Evolutionary conservation across 2,329 filamentous ascomycete species (phyloP), one percentile per base, ranked within the genome.

Genomic region (Chaetomium strumarium): DNA sequence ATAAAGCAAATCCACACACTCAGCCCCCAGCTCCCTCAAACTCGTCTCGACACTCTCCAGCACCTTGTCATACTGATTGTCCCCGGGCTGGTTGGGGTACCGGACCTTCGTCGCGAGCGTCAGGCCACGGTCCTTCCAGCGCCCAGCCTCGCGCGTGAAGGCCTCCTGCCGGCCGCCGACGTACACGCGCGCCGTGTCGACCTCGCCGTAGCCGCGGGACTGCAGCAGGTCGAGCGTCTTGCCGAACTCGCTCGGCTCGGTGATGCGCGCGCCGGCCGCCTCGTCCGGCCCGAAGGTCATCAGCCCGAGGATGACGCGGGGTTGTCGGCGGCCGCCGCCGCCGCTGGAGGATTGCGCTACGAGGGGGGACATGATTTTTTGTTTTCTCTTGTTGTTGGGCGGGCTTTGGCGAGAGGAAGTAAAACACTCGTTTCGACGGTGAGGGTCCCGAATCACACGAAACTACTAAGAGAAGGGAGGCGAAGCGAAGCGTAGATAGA

Each of bases 161-260:
- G 76, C 81, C 65, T 90, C 86, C 63, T 90, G 85, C 58, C 79
- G 75, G 49, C 85, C 85, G 31, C 71, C 80, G 39, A 86, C 71
- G 58, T 90, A 90, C 49, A 75, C 64, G 13, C 85, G 76, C 0
- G 86, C 86, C 0, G 86, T 90, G 64, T 90, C 87, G 46, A 90
- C 69, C 64, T 88, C 85, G 63, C 81, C 80, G 71, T 87, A 87
- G 11, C 85, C 85, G 55, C 80, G 76, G 13, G 74, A 72, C 65
- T 87, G 82, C 62, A 89, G 78, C 60, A 82, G 75, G 66, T 88
- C 81, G 46, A 90, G 76, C 52, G 77, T 76, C 58, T 76, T 77
- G 60, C 79, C 84, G 72, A 79, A 87, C 44, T 85, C 81, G 49
- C 78, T 57, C 5, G 69, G 52, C 31, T 65, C 64, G 7, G 84